Evolutionary conservation across 2,329 filamentous ascomycete genomes (phyloP).

Genomic region (Stemphylium beticola): DNA sequence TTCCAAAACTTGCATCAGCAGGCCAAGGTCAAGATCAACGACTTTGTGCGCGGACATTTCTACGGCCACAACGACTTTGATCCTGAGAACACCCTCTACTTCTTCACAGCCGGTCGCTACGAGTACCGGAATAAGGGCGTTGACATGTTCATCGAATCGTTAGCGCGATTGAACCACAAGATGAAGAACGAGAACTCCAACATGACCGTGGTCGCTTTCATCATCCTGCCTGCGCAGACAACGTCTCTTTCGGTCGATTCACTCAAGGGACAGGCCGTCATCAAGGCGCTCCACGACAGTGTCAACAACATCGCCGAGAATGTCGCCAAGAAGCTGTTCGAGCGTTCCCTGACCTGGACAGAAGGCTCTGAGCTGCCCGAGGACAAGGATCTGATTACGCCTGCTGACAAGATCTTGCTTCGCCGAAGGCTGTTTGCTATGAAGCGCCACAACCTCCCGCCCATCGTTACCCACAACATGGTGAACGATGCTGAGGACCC

Average conservation of each 20-base stretch:
- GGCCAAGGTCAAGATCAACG: conserved; percentile 96
- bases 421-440: conserved; percentile 93
- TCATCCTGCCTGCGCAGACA: conserved; percentile 98
- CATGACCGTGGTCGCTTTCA: conserved; percentile 93
- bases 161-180: conserved; percentile 91
- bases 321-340: conserved; percentile 92
- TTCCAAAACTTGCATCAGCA: conserved; percentile 98
- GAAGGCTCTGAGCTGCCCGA: conserved; percentile 93
- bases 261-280: conserved; percentile 93
- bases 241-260: conserved; percentile 94
- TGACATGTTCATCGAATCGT: conserved; percentile 98
- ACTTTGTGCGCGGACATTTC: conserved; percentile 97
- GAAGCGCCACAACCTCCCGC: conserved; percentile 88
- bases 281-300: conserved; percentile 93
- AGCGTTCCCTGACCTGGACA: conserved; percentile 92
- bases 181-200: conserved; percentile 86
- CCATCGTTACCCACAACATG: conserved; percentile 99
- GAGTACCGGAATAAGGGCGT: conserved; percentile 99
- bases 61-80: conserved; percentile 99
- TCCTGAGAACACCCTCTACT: conserved; percentile 93
- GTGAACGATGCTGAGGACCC: conserved; percentile 91
- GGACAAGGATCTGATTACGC: conserved; percentile 93
- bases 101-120: conserved; percentile 96
- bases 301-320: conserved; percentile 90
- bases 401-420: conserved; percentile 89